phyloP scores from a whole-genome alignment of 2,329 filamentous ascomycete genomes.

The Volutella citrinella region DNA sequence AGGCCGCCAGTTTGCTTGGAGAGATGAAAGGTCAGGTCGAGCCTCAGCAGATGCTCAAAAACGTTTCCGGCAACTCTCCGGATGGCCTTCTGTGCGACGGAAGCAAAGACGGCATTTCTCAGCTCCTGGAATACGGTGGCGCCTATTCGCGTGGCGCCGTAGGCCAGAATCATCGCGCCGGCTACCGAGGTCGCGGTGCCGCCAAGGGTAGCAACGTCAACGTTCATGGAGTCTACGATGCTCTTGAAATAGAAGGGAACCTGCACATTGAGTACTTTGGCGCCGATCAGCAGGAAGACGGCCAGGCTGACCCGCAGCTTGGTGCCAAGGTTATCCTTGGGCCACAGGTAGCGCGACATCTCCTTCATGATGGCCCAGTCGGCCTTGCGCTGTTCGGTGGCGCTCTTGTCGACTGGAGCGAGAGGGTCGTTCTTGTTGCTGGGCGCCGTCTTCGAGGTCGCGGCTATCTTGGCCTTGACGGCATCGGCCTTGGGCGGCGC shows the following conservation, averaged over 20 bases:
- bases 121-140: conserved; percentile 90
- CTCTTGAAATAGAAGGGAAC: conserved; percentile 99
- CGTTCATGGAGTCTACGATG: conserved; percentile 97
- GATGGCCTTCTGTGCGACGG: conserved; percentile 95
- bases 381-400: conserved; percentile 87
- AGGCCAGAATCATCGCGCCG: conserved; percentile 89
- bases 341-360: conserved; percentile 96
- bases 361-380: conserved; percentile 99
- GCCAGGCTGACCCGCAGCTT: conserved; percentile 83
- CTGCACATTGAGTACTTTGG: conserved; percentile 95
- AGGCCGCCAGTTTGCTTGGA: conserved; percentile 92
- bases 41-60: conserved; percentile 81
- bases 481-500: conserved; percentile 17
- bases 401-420: conserved; percentile 44
- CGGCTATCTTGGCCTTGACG: conserved; percentile 16
- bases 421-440: conserved; percentile 30
- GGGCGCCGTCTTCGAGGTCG: conserved; percentile 17
- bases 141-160: conserved; percentile 84
- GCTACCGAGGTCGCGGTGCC: conserved; percentile 87
- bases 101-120: conserved; percentile 94
- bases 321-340: conserved; percentile 71
- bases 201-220: conserved; percentile 83
- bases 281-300: conserved; percentile 78
- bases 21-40: conserved; percentile 93
- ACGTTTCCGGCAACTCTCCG: conserved; percentile 87